These are phyloP conservation scores for Wickerhamiella sorbophila DNA, from an alignment of 805 yeast species.

Conservation along the genomic window DNA sequence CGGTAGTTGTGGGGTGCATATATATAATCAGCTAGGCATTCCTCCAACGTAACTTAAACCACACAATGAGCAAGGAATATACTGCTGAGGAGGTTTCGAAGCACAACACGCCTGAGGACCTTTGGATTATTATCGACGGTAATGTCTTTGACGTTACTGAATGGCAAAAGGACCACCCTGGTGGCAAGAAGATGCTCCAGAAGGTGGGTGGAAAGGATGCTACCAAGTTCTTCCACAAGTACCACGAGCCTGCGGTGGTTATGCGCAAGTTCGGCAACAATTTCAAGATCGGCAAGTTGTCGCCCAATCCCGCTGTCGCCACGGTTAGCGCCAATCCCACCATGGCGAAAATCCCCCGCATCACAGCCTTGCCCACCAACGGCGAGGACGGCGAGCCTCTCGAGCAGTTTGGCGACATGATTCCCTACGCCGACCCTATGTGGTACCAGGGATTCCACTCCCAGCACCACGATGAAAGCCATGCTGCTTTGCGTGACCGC, in stretches of 20 bases:
- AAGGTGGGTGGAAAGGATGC: conserved; percentile 73
- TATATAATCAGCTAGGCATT: neutral
- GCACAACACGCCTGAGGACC: conserved; percentile 61
- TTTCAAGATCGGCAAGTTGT: conserved; percentile 22
- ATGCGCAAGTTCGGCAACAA: conserved; percentile 25
- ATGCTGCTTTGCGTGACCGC: conserved; percentile 27
- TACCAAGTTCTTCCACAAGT: conserved; percentile 45
- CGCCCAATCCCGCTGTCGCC: conserved; percentile 9
- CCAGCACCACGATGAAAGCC: conserved; percentile 28
- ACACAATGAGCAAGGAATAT: conserved; percentile 8
- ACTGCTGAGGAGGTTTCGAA: conserved; percentile 39
- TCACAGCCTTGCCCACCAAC: conserved; percentile 1
- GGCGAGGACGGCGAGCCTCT: conserved; percentile 9
- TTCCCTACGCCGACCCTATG: conserved; percentile 31
- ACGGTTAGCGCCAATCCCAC: neutral
- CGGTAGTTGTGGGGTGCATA: conserved; percentile 4
- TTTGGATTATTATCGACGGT: conserved; percentile 76
- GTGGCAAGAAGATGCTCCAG: conserved; percentile 57
- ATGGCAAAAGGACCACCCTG: conserved; percentile 70
- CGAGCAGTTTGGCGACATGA: conserved; percentile 20
- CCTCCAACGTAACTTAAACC: no score
- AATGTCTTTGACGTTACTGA: conserved; percentile 63
- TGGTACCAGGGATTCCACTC: conserved; percentile 33
- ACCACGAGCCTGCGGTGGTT: conserved; percentile 29
- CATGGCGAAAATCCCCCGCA: neutral